These are phyloP conservation scores for Penicillium ochrochloron DNA, from an alignment of 495 filamentous ascomycete species.

Conservation along the genomic window DNA sequence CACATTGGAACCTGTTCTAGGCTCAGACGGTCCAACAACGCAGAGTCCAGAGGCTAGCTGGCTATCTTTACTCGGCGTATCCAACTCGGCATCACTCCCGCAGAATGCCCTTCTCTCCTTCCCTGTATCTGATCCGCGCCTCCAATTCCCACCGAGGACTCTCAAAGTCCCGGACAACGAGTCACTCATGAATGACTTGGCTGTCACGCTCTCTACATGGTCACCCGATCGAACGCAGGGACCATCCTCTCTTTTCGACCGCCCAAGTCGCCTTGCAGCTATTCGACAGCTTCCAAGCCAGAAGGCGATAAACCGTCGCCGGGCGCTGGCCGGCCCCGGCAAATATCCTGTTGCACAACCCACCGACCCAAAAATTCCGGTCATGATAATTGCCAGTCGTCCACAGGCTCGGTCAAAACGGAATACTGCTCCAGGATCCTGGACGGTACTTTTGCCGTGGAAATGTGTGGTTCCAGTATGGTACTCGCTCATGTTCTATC, in stretches of 20 bases:
- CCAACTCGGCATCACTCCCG: slow-evolving; percentile 78
- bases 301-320: slow-evolving; percentile 85
- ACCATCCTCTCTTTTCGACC: slow-evolving; percentile 68
- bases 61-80: slow-evolving; percentile 66
- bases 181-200: slow-evolving; percentile 53
- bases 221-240: slow-evolving; percentile 63
- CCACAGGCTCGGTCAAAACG: slow-evolving; percentile 38
- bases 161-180: slow-evolving; percentile 40
- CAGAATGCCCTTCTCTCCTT: slow-evolving; percentile 73
- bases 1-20: slow-evolving; percentile 62
- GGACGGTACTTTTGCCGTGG: slow-evolving; percentile 91
- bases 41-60: slow-evolving; percentile 62
- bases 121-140: slow-evolving; percentile 75
- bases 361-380: slow-evolving; percentile 81
- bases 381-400: slow-evolving; percentile 69
- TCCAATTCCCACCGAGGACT: slow-evolving; percentile 66
- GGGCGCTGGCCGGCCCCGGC: slow-evolving; percentile 68
- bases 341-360: slow-evolving; percentile 58
- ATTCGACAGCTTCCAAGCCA: slow-evolving; percentile 75
- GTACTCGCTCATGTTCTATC: slow-evolving; percentile 86
- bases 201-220: slow-evolving; percentile 68
- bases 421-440: slow-evolving; percentile 65
- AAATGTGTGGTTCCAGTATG: slow-evolving; percentile 86
- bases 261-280: slow-evolving; percentile 63
- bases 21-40: slow-evolving; percentile 24